Percentiles rank a stretch among this genome's conserved stretches.
phyloP scores from a whole-genome alignment of 2,329 filamentous ascomycete genomes.

The Colletotrichum sp. region DNA sequence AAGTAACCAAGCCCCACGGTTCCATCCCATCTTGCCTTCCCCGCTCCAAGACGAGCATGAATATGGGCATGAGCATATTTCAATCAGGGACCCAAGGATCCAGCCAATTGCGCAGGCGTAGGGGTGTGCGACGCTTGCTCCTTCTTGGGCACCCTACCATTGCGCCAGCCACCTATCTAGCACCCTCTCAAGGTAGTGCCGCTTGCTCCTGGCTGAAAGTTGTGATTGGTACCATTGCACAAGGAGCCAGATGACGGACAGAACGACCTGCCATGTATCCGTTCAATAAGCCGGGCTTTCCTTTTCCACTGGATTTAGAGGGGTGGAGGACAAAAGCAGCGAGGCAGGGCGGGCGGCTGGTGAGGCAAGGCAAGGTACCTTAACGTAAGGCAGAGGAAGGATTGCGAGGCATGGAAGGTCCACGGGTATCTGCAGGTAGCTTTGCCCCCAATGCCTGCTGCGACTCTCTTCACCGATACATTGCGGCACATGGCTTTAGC shows the following conservation, averaged over 20 bases:
- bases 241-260: not conserved
- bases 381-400: not conserved
- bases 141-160: not conserved
- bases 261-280: not conserved
- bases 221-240: not conserved
- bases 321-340: not conserved
- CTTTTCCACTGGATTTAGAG: not conserved
- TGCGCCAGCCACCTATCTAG: not conserved
- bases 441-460: not conserved
- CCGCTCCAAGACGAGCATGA: not conserved
- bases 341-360: not conserved
- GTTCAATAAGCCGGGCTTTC: not conserved
- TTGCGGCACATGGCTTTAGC: constrained; percentile 4
- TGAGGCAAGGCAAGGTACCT: not conserved
- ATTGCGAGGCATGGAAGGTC: not conserved
- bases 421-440: not conserved
- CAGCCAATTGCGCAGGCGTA: not conserved
- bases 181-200: not conserved
- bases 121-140: not conserved
- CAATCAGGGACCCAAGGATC: not conserved
- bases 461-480: not conserved
- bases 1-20: not conserved
- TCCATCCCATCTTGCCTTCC: not conserved
- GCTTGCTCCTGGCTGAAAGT: not conserved
- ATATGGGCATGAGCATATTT: not conserved